Evolutionary conservation across 2,329 filamentous ascomycete genomes (phyloP), one percentile per base, ranked within the genome.

Genomic region (Neonectria hederae): DNA sequence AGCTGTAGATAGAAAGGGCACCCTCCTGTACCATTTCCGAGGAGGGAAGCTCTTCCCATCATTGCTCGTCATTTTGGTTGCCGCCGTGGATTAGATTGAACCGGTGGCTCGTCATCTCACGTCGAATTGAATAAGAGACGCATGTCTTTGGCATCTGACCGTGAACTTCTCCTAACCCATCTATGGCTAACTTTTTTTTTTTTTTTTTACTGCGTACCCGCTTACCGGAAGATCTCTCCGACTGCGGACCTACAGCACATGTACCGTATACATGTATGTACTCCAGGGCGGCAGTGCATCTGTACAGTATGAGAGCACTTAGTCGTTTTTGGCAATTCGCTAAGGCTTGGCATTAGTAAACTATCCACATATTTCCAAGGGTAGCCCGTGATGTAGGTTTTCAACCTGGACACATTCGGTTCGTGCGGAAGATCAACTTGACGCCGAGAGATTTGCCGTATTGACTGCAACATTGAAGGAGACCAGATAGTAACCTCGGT

Each of bases 21-120:
- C 74, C 38, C 72, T 65, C 49, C 75, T 69, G 65, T 76, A 76
- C 75, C 75, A 76, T 45, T 72, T 76, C 61, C 75, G 66, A 1
- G 69, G 72, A 26, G 73, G 69, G 43, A 76, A 76, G 24, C 54
- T 67, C 46, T 69, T 72, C 45, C 65, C 68, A 48, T 72, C 65
- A 40, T 60, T 69, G 54, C 45, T 71, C 9, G 67, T 62, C 74
- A 76, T 76, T 55, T 56, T 28, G 53, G 30, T 38, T 43, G 55
- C 14, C 11, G 54, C 40, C 26, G 10, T 21, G 48, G 38, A 19
- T 40, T 8, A 5, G 38, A 9, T 19, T 21, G n/a, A 7, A n/a
- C n/a, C 38, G 17, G n/a, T 19, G 19, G 38, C 38, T 42, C 38
- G 38, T 19, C 17, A 38, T 3, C 7, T 42, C 38, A n/a, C 7